phyloP scores from a whole-genome alignment of 202 grass and related monocot genomes.

The Zoysia matrella region DNA sequence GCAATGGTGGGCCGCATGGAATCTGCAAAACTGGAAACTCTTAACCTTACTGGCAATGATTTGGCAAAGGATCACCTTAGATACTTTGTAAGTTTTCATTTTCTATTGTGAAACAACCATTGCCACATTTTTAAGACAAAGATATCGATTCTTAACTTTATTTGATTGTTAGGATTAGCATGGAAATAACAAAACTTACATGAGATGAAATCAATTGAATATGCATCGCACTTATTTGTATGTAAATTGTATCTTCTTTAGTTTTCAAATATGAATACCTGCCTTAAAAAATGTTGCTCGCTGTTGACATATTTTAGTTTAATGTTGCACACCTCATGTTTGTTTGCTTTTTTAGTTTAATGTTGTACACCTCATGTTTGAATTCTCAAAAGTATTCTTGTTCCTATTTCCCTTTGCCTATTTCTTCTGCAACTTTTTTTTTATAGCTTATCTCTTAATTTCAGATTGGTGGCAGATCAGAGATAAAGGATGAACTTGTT shows the following conservation, averaged over 20 bases:
- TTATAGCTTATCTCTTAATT: constrained; percentile 35
- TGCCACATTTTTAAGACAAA: constrained; percentile 8
- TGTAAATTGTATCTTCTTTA: neutral
- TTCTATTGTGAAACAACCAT: neutral
- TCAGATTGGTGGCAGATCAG: constrained; percentile 93
- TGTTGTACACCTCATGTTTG: neutral
- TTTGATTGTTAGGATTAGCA: constrained; percentile 9
- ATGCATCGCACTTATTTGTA: neutral
- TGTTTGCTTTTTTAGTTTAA: neutral
- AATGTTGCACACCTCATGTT: too few species aligned
- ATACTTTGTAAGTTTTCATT: constrained; percentile 85
- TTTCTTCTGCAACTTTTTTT: constrained; percentile 4
- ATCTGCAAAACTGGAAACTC: constrained; percentile 70
- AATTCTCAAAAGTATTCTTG: neutral
- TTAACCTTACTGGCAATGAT: constrained; percentile 87
- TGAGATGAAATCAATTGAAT: neutral
- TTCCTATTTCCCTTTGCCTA: neutral
- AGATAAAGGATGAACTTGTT: constrained; percentile 77
- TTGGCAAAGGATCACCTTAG: constrained; percentile 89
- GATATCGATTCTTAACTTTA: neutral
- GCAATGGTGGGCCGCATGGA: constrained; percentile 77
- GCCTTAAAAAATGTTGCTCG: neutral
- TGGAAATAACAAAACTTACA: neutral
- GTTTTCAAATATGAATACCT: constrained; percentile 14
- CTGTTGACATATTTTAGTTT: neutral